A percentile compares a stretch with the other conserved stretches of the same genome.
Conservation (phyloP, 768 basidiomycete genomes). For the Podaxis carcinomalis region DNA sequence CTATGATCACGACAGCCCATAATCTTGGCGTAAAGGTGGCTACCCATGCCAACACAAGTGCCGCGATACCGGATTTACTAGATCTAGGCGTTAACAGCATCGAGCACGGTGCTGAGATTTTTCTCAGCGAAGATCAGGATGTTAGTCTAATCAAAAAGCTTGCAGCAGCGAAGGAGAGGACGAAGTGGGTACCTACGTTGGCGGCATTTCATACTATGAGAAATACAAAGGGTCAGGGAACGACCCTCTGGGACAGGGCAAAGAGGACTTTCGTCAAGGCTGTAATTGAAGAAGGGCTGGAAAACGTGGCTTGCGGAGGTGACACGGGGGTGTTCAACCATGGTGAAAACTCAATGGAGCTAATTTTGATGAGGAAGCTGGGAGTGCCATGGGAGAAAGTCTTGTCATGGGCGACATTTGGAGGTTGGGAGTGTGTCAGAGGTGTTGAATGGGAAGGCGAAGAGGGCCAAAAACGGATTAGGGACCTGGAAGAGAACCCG, state of each 20-base stretch:
- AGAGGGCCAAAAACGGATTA: conserved; percentile 3
- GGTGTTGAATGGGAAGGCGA: conserved; percentile 41
- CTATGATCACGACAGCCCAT: conserved; percentile 50
- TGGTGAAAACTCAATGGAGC: conserved; percentile 56
- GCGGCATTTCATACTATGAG: conserved; percentile 38
- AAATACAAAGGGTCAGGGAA: conserved; percentile 13
- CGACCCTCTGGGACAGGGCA: conserved; percentile 33
- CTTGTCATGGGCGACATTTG: conserved; percentile 54
- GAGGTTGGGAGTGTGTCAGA: conserved; percentile 54
- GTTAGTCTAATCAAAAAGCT: conserved; percentile 23
- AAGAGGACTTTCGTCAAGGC: conserved; percentile 40
- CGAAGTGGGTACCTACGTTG: conserved; percentile 59
- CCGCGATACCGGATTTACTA: conserved; percentile 29
- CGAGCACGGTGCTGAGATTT: conserved; percentile 48
- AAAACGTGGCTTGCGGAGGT: conserved; percentile 56
- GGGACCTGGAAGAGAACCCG: not conserved
- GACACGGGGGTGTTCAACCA: conserved; percentile 65
- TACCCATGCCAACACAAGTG: conserved; percentile 41
- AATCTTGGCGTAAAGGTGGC: conserved; percentile 52
- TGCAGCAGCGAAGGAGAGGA: conserved; percentile 20
- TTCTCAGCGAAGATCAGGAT: conserved; percentile 16
- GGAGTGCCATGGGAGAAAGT: conserved; percentile 51
- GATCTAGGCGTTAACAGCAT: conserved; percentile 45
- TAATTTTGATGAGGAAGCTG: conserved; percentile 54
- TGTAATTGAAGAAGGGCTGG: conserved; percentile 27